These are phyloP conservation scores for Penicillium frequentans DNA, from an alignment of 2,329 filamentous ascomycete genomes.

Conservation along the genomic window DNA sequence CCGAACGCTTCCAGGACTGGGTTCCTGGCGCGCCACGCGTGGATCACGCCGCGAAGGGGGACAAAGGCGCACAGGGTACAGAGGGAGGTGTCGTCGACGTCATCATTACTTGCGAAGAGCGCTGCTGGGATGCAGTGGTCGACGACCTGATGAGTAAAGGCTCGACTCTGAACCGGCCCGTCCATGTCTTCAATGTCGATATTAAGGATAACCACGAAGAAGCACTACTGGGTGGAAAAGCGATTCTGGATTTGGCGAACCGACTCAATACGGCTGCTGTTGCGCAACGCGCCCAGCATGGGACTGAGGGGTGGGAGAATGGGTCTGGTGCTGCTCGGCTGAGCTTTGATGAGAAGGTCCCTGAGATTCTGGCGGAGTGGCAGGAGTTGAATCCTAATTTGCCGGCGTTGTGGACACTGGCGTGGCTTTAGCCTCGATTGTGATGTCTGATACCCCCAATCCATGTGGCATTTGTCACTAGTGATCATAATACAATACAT, in stretches of 20 bases:
- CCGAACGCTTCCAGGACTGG: conserved; percentile 98
- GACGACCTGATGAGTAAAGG: conserved; percentile 89
- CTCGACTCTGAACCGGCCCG: conserved; percentile 81
- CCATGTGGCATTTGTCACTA: not conserved
- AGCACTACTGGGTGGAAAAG: conserved; percentile 82
- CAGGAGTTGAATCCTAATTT: conserved; percentile 92
- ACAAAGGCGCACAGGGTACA: conserved; percentile 76
- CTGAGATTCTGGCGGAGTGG: conserved; percentile 88
- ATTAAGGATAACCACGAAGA: conserved; percentile 99
- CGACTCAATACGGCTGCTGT: conserved; percentile 76
- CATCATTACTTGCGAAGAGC: conserved; percentile 95
- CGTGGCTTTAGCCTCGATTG: conserved; percentile 70
- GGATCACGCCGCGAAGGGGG: conserved; percentile 65
- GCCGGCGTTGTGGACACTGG: conserved; percentile 89
- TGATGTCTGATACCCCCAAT: not conserved
- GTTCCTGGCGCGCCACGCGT: conserved; percentile 79
- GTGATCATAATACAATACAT: not conserved
- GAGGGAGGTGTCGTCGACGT: conserved; percentile 90
- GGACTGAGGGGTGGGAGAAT: conserved; percentile 66
- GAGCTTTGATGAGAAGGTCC: conserved; percentile 89
- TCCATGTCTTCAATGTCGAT: conserved; percentile 97
- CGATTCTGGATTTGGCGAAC: conserved; percentile 88
- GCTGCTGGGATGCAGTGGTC: conserved; percentile 96
- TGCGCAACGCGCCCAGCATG: conserved; percentile 70
- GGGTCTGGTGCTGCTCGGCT: conserved; percentile 66